Conservation (phyloP, 2,329 filamentous ascomycete species). For the Myriosclerotinia duriaeana region DNA sequence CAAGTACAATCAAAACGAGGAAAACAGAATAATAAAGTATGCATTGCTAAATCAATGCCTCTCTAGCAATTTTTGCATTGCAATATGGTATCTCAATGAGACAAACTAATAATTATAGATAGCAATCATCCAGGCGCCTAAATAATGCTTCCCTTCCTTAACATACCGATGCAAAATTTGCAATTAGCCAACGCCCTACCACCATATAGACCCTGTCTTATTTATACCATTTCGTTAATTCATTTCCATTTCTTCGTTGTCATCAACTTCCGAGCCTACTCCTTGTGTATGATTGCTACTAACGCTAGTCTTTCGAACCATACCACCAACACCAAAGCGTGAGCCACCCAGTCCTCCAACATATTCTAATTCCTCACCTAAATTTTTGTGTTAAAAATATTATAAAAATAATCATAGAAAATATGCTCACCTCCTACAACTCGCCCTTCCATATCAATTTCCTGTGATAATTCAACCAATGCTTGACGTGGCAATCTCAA, state of each 20-base stretch:
- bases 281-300: slow-evolving; percentile 59
- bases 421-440: slow-evolving; percentile 82
- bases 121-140: slow-evolving; percentile 12
- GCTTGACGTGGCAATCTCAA: slow-evolving; percentile 73
- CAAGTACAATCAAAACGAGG: not conserved
- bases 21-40: not conserved
- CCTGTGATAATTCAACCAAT: slow-evolving; percentile 87
- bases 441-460: slow-evolving; percentile 89
- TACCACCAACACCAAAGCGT: slow-evolving; percentile 49
- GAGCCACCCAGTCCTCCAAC: slow-evolving; percentile 51
- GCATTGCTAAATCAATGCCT: not conserved
- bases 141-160: slow-evolving; percentile 9
- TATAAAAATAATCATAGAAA: not conserved
- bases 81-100: slow-evolving; percentile 18
- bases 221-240: slow-evolving; percentile 27
- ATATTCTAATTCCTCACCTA: slow-evolving; percentile 43
- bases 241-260: slow-evolving; percentile 64
- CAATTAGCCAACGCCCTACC: slow-evolving; percentile 15
- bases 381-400: slow-evolving; percentile 29
- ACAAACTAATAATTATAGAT: not conserved
- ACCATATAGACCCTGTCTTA: slow-evolving; percentile 7
- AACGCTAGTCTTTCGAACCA: slow-evolving; percentile 57
- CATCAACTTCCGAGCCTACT: slow-evolving; percentile 53
- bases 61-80: not conserved
- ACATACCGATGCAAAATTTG: slow-evolving; percentile 6